Base-by-base conservation (phyloP, 805 yeast genomes). In the Pichia rugopelliculosa region DNA sequence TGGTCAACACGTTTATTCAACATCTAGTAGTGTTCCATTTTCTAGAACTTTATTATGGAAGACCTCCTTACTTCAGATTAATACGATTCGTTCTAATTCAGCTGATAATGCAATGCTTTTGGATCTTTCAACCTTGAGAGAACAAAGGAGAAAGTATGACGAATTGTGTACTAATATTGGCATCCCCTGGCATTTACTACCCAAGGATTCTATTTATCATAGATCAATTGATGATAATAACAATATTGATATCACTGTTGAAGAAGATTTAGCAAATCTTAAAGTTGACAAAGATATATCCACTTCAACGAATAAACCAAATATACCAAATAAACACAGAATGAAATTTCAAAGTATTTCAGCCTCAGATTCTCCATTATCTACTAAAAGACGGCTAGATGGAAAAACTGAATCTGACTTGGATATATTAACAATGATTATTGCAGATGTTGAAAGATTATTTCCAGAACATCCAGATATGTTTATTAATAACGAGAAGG, bases 371-470 rank as follows among this genome's bases (percentile, higher is more conserved):
- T 51, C 47, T 39, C 56, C 58, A 8, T 44, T 53, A 30, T 27
- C 36, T 12, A 30, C 27, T 12, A 26, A 7, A 6, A 17, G 20
- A 13, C 34, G 18, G 17, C 11, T 6, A 23, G 45, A 20, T 20
- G 21, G 12, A 2, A 41, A 30, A 53, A 21, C 25, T 12, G 56
- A 53, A n/a, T 51, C 62, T 1, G 76, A 74, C 51, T 42, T 63
- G 3, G 76, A 74, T 27, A 61, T 71, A 10, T 59, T 77, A 25
- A 64, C 65, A 24, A 61, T 67, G 8, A 70, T 77, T 26, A 67
- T 75, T n/a, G 56, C 74, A 40, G 82, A 77, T 50, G 73, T 76
- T 4, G 76, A 76, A 39, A 59, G 82, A 46, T 59, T 77, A 12
- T 77, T 77, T 53, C 82, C 82, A 2, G 69, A 67, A 41, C 49